phyloP scores from a whole-genome alignment of 805 yeast genomes.

The Wickerhamomyces strasburgensis region DNA sequence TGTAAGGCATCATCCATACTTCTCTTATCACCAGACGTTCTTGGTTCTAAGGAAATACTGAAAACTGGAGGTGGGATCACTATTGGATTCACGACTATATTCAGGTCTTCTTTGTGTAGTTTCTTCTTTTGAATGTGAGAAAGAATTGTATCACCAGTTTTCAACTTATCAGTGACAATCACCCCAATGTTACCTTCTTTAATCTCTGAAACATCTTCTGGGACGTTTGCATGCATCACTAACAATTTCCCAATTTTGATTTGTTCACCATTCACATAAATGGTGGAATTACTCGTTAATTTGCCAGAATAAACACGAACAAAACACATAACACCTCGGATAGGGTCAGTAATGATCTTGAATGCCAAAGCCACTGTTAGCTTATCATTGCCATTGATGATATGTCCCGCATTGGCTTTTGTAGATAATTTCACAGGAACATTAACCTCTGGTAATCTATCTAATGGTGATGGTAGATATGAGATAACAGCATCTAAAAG shows the following conservation, averaged over 20 bases:
- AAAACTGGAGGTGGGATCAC: constrained; percentile 90
- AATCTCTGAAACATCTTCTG: constrained; percentile 62
- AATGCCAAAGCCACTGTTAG: constrained; percentile 80
- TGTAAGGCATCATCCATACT: constrained; percentile 66
- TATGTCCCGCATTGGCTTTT: constrained; percentile 35
- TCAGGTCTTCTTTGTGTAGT: constrained; percentile 39
- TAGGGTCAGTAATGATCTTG: constrained; percentile 83
- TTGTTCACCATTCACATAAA: constrained; percentile 64
- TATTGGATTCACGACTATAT: constrained; percentile 64
- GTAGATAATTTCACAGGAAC: constrained; percentile 36
- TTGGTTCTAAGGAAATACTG: constrained; percentile 78
- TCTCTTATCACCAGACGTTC: constrained; percentile 73
- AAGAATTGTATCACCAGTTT: constrained; percentile 89
- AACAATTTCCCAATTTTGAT: constrained; percentile 64
- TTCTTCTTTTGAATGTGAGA: constrained; percentile 52
- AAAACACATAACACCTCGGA: constrained; percentile 77
- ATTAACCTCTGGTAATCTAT: constrained; percentile 52
- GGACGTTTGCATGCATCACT: constrained; percentile 84
- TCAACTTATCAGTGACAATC: constrained; percentile 48
- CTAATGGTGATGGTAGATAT: constrained; percentile 79
- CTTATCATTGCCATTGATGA: constrained; percentile 52
- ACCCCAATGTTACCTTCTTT: constrained; percentile 89
- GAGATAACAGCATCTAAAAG: constrained; percentile 75
- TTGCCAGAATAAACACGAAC: constrained; percentile 86
- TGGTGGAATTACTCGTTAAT: constrained; percentile 54